A percentile compares a stretch with the other conserved stretches of the same genome.
These are phyloP conservation scores for Dysphania ambrosioides DNA, from an alignment of 148 eudicot species.

Conservation along the genomic window DNA sequence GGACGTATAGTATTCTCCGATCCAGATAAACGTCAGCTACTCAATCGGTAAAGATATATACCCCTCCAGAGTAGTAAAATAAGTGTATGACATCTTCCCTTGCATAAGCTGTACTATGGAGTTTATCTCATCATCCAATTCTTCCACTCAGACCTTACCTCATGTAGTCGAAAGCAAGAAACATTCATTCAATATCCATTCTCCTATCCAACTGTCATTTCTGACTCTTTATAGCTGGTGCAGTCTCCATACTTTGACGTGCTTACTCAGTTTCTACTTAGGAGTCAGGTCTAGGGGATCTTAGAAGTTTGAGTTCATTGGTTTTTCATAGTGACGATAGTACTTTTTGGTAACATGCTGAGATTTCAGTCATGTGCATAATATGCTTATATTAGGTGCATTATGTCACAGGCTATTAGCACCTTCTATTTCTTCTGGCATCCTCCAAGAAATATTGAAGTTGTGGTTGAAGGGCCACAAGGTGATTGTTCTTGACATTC, in stretches of 20 bases:
- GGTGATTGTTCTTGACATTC: constrained; percentile 78
- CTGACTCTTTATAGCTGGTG: not conserved
- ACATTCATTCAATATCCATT: not conserved
- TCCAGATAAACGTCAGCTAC: constrained; percentile 75
- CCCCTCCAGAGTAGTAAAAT: not conserved
- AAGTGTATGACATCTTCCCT: not conserved
- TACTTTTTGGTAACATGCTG: not conserved
- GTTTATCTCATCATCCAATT: not conserved
- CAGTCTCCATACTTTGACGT: not conserved
- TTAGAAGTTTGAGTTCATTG: not conserved
- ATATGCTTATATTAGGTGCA: constrained; percentile 10
- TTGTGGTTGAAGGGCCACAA: constrained; percentile 79
- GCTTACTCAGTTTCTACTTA: not conserved
- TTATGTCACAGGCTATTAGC: constrained; percentile 63
- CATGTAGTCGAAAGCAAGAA: not conserved
- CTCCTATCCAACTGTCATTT: not conserved
- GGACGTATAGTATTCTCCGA: constrained; percentile 80
- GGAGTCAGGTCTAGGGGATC: not conserved
- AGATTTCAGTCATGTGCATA: not conserved
- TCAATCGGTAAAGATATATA: constrained; percentile 53
- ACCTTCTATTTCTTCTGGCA: constrained; percentile 75
- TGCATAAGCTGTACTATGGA: not conserved
- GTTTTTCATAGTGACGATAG: not conserved
- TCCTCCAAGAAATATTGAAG: constrained; percentile 61
- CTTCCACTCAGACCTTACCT: not conserved